Base-by-base conservation (phyloP, 2,329 filamentous ascomycete genomes). In the Fusarium sp. region DNA sequence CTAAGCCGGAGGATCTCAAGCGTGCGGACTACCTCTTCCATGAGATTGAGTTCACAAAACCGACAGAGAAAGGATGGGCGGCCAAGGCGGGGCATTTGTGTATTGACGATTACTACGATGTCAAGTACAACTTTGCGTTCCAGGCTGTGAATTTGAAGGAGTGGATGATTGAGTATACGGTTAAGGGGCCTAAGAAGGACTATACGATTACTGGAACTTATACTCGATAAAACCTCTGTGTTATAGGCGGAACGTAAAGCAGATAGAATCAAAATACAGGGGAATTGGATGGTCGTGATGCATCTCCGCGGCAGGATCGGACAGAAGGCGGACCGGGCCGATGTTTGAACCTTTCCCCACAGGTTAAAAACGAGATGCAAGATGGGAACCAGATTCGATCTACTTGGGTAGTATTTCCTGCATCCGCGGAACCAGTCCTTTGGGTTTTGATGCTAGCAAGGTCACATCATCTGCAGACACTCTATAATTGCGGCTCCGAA, bases 1-100 rank as follows among this genome's bases (percentile, higher is more conserved):
- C 89, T 42, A 89, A 89, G 68, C 83, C 86, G 2, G 87, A 91
- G 18, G 89, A 92, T 69, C 79, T 84, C 18, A 83, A 83, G 58
- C 84, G 85, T 16, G 89, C 90, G 0, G 92, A 94, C 75, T 92
- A 94, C 68, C 81, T 94, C 22, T 95, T 95, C 78, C 92, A 94
- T 73, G 86, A 90, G 68, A 81, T 94, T n/a, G 86, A 91, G 61
- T 92, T 94, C 71, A 63, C 82, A 24, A 67, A 73, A 5, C 64
- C 76, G 18, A 68, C 77, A 0, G 73, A 77, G 1, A 80, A 80
- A 57, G 86, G 86, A 1, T 92, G 91, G 89, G 79, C 82, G 44
- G 92, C 91, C 0, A 89, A 85, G 71, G 89, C 90, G 0, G 87
- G 88, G 15, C 92, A 95, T 77, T 80, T 93, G 22, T 94, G 92